These are phyloP conservation scores for Rhinocladiella mackenziei DNA, from an alignment of 2,329 filamentous ascomycete species.

Conservation along the genomic window DNA sequence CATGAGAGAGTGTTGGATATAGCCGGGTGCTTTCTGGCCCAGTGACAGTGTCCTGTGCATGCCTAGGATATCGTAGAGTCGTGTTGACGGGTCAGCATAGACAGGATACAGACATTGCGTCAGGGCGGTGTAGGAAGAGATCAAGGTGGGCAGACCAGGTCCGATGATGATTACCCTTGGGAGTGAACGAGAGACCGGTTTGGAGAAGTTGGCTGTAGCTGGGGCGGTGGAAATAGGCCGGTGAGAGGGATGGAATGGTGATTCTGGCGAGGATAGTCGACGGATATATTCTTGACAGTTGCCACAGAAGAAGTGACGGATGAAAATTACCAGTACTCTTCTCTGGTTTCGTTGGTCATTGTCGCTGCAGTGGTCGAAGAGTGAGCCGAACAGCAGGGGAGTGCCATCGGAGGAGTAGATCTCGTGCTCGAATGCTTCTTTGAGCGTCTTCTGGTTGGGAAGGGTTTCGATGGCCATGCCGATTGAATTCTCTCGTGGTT, in stretches of 20 bases:
- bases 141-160: constrained; percentile 65
- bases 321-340: constrained; percentile 66
- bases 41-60: constrained; percentile 63
- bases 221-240: constrained; percentile 46
- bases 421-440: constrained; percentile 20
- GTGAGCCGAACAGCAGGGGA: constrained; percentile 16
- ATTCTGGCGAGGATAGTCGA: constrained; percentile 46
- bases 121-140: constrained; percentile 60
- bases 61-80: constrained; percentile 63
- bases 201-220: constrained; percentile 13
- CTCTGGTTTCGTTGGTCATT: constrained; percentile 34
- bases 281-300: constrained; percentile 73
- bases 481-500: not conserved
- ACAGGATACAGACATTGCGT: constrained; percentile 68
- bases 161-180: constrained; percentile 63
- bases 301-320: constrained; percentile 79
- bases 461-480: constrained; percentile 16
- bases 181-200: constrained; percentile 34
- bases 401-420: constrained; percentile 23
- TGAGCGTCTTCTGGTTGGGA: constrained; percentile 9
- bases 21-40: constrained; percentile 58
- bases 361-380: constrained; percentile 19
- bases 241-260: constrained; percentile 20
- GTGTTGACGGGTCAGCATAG: constrained; percentile 68
- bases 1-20: constrained; percentile 54